Evolutionary conservation across 768 basidiomycete species (phyloP).

Genomic region (Omphalotus guepiniiformis): DNA sequence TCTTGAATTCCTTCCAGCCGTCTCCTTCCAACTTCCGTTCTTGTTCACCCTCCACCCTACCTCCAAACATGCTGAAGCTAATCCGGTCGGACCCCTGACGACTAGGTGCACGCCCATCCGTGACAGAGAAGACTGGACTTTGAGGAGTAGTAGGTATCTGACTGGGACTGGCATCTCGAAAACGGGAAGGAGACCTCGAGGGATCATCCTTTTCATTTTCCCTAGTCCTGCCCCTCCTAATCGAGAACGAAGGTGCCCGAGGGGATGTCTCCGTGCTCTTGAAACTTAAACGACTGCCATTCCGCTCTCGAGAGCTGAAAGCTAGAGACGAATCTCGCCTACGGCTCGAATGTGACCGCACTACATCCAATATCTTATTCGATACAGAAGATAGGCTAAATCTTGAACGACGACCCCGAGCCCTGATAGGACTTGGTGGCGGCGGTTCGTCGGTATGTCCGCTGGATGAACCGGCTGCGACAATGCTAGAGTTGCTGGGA

Average conservation of each 20-base stretch:
- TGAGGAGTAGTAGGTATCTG: too few species aligned
- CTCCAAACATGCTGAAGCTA: slow-evolving; percentile 22
- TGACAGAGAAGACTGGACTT: too few species aligned
- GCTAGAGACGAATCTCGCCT: too few species aligned
- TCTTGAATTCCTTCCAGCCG: slow-evolving; percentile 85
- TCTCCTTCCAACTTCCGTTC: slow-evolving; percentile 40
- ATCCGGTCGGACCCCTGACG: not conserved
- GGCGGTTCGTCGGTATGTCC: not conserved
- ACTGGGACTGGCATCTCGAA: too few species aligned
- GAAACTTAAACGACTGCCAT: too few species aligned
- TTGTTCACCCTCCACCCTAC: slow-evolving; percentile 29
- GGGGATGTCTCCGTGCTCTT: too few species aligned
- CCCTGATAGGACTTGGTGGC: slow-evolving; percentile 13
- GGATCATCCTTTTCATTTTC: slow-evolving; percentile 28
- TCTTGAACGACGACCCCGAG: slow-evolving; percentile 27
- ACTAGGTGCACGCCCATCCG: slow-evolving; percentile 4
- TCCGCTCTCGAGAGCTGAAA: too few species aligned
- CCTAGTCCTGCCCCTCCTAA: slow-evolving; percentile 28
- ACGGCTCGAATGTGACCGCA: slow-evolving; percentile 46
- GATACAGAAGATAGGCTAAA: slow-evolving; percentile 54
- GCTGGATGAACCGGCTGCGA: not conserved
- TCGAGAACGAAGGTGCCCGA: too few species aligned
- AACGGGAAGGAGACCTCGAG: too few species aligned
- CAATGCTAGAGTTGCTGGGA: slow-evolving; percentile 8
- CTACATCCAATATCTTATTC: slow-evolving; percentile 42